phyloP scores from a whole-genome alignment of 179 eudicot species.

The Silene coronaria region DNA sequence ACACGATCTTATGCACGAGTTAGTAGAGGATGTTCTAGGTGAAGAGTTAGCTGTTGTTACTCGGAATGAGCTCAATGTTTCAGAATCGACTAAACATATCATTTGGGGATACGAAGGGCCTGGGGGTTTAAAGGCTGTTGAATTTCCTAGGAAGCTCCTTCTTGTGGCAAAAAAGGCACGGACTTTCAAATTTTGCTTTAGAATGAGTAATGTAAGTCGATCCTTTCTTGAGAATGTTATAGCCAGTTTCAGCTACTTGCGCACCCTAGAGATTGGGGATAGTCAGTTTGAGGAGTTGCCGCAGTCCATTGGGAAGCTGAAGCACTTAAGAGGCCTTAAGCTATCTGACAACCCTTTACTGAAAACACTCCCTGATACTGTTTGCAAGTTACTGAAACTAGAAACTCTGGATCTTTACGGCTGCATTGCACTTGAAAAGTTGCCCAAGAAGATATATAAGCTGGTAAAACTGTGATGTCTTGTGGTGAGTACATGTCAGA shows the following conservation, averaged over 20 bases:
- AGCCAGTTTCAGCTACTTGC: too few species aligned
- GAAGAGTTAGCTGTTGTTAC: constrained; percentile 25
- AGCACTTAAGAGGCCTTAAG: constrained; percentile 26
- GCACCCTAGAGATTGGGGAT: too few species aligned
- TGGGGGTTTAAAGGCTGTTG: too few species aligned
- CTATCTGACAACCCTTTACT: constrained; percentile 24
- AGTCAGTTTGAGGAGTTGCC: too few species aligned
- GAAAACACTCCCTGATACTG: constrained; percentile 35
- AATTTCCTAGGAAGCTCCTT: too few species aligned
- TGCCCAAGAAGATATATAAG: constrained; percentile 30
- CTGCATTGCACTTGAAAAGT: constrained; percentile 30
- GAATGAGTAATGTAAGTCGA: too few species aligned
- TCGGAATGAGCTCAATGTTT: not conserved
- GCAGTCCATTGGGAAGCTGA: too few species aligned
- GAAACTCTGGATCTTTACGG: constrained; percentile 33
- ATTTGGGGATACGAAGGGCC: constrained; percentile 6
- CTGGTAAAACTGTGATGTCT: constrained; percentile 31
- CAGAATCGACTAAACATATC: constrained; percentile 29
- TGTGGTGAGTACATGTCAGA: constrained; percentile 30
- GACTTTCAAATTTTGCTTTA: too few species aligned
- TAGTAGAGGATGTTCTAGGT: constrained; percentile 35
- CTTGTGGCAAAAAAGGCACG: too few species aligned
- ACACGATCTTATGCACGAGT: constrained; percentile 41
- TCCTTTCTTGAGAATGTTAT: too few species aligned
- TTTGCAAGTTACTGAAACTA: constrained; percentile 39